A percentile compares a stretch with the other conserved stretches of the same genome.
Evolutionary conservation across 192 early-diverging fungal genomes (phyloP).

Genomic region (Umbelopsis isabellina): DNA sequence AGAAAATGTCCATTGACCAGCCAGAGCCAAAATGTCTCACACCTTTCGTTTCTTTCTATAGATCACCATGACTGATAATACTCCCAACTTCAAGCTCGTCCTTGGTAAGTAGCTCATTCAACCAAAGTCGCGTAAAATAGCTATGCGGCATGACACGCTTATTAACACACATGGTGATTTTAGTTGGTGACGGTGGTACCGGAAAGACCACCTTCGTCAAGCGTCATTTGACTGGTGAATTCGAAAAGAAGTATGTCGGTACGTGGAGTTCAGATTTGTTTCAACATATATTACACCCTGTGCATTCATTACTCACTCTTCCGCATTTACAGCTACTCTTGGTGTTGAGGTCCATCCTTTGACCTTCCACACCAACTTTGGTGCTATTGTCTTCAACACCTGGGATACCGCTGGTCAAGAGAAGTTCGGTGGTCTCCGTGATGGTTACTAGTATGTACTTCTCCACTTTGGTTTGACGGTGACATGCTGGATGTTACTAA

Average conservation of each 20-base stretch:
- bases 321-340: slow-evolving; percentile 79
- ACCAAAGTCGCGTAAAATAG: neutral
- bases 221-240: slow-evolving; percentile 99
- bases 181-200: slow-evolving; percentile 97
- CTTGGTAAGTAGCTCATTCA: slow-evolving; percentile 63
- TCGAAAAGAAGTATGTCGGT: slow-evolving; percentile 99
- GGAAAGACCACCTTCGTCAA: slow-evolving; percentile 99
- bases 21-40: neutral
- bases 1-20: neutral
- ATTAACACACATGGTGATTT: slow-evolving; percentile 4
- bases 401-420: slow-evolving; percentile 99
- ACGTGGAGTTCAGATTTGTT: slow-evolving; percentile 38
- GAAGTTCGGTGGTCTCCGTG: slow-evolving; percentile 99
- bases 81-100: slow-evolving; percentile 87
- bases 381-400: slow-evolving; percentile 96
- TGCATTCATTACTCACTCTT: neutral
- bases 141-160: neutral
- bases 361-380: slow-evolving; percentile 97
- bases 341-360: slow-evolving; percentile 99
- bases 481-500: neutral
- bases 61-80: slow-evolving; percentile 41
- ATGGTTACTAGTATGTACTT: slow-evolving; percentile 91
- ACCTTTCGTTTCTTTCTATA: neutral
- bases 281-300: neutral
- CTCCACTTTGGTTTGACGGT: too few species aligned